These are phyloP conservation scores for Saccharomycopsis fibuligera DNA, from an alignment of 805 yeast genomes.

Conservation along the genomic window DNA sequence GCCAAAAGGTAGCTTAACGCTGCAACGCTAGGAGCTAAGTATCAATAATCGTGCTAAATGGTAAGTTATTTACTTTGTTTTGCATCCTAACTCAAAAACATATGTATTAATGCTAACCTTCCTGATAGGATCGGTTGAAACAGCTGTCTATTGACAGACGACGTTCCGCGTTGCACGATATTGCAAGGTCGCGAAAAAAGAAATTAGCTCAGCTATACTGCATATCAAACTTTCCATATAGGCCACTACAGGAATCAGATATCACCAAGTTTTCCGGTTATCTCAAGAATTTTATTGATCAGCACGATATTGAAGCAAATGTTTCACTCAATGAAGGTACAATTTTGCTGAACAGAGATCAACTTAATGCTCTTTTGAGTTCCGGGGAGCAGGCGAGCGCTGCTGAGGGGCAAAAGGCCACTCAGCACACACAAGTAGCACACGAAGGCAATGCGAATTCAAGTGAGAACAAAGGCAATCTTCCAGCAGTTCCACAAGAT, in stretches of 20 bases:
- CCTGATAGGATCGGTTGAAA: conserved; percentile 19
- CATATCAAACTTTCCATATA: conserved; percentile 45
- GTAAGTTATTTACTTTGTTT: too few species aligned
- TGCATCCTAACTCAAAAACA: too few species aligned
- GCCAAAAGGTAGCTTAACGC: too few species aligned
- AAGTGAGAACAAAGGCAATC: not conserved
- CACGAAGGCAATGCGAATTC: not conserved
- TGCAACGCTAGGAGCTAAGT: too few species aligned
- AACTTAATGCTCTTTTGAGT: not conserved
- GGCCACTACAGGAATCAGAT: conserved; percentile 34
- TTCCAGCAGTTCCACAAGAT: not conserved
- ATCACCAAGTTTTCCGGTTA: conserved; percentile 34
- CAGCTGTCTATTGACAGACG: conserved; percentile 19
- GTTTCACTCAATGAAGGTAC: conserved; percentile 31
- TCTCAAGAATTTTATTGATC: conserved; percentile 41
- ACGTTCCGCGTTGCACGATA: conserved; percentile 24
- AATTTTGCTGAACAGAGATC: conserved; percentile 22
- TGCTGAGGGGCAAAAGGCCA: not conserved
- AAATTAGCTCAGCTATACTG: conserved; percentile 58
- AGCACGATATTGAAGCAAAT: conserved; percentile 47
- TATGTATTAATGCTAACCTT: too few species aligned
- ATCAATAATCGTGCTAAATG: too few species aligned
- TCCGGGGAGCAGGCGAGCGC: not conserved
- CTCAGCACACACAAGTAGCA: conserved; percentile 1
- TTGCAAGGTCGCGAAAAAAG: conserved; percentile 47